Percentiles rank a stretch among this genome's conserved stretches.
Evolutionary conservation across 805 yeast species (phyloP).

Genomic region (Yamadazyma philogaea): DNA sequence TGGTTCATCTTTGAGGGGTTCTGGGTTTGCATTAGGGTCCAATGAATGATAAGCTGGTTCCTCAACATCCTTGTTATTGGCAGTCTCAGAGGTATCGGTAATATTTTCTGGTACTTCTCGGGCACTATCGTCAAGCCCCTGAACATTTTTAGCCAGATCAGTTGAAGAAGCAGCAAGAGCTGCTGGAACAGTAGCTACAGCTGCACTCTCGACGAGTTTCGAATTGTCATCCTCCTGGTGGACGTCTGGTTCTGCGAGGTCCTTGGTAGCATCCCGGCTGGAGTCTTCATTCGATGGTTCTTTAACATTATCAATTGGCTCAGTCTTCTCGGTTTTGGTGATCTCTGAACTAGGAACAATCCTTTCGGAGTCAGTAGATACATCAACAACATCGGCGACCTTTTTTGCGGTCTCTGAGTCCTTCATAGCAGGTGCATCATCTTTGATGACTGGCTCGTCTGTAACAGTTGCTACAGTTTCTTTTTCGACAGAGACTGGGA

Average conservation of each 20-base stretch:
- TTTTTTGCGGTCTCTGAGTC: constrained; percentile 16
- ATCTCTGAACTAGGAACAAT: constrained; percentile 1
- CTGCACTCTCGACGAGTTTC: not conserved
- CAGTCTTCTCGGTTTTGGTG: not conserved
- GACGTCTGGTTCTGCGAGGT: not conserved
- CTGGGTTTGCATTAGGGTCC: constrained; percentile 21
- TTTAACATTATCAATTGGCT: not conserved
- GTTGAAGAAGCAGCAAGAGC: constrained; percentile 2
- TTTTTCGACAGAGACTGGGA: constrained; percentile 9
- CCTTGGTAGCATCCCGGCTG: constrained; percentile 1
- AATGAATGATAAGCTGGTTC: constrained; percentile 16
- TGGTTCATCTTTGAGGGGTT: constrained; percentile 18
- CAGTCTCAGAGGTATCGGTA: not conserved
- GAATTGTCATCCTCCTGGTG: not conserved
- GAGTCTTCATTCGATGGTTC: not conserved
- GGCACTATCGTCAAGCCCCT: too few species aligned
- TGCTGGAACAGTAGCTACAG: constrained; percentile 1
- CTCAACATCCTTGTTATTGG: not conserved
- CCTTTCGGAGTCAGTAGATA: not conserved
- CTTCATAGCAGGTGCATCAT: constrained; percentile 14
- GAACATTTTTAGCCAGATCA: not conserved
- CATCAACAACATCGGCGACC: constrained; percentile 6
- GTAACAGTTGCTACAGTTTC: constrained; percentile 6
- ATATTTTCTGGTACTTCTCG: not conserved
- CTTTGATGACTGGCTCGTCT: constrained; percentile 9